Conservation (phyloP, 768 basidiomycete species). For the Crepidotus variabilis region DNA sequence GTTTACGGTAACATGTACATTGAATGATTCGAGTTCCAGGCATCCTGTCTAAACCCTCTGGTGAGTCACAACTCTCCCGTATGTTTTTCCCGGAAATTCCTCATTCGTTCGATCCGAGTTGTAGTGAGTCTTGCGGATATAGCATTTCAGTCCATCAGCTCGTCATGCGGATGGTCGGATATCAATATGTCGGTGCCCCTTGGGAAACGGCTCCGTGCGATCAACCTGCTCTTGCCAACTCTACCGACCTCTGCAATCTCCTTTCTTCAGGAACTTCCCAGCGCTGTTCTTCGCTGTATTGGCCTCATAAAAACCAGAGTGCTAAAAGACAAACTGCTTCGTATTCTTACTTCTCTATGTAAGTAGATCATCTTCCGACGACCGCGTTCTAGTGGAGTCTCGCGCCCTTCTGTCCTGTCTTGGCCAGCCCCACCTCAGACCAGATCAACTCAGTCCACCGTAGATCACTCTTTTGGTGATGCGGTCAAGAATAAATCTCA, state of each 20-base stretch:
- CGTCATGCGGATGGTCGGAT: neutral
- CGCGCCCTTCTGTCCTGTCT: too few relatives aligned
- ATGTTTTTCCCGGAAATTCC: neutral
- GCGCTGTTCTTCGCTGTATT: neutral
- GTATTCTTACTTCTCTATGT: too few relatives aligned
- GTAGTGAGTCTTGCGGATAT: neutral
- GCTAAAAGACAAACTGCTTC: too few relatives aligned
- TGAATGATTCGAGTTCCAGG: neutral
- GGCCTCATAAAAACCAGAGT: too few relatives aligned
- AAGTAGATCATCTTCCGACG: too few relatives aligned
- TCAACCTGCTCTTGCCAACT: too few relatives aligned
- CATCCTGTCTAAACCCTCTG: neutral
- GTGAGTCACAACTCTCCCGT: neutral
- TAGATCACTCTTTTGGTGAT: too few relatives aligned
- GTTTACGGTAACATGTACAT: neutral
- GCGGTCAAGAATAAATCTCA: too few relatives aligned
- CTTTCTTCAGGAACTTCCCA: neutral
- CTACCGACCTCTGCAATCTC: neutral
- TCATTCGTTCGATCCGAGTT: neutral
- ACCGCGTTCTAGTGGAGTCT: too few relatives aligned
- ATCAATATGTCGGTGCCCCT: neutral
- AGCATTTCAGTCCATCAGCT: neutral
- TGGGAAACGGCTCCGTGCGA: neutral
- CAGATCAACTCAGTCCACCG: too few relatives aligned
- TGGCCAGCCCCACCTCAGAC: too few relatives aligned